Base-by-base conservation (phyloP, 371 early-diverging fungal species). In the Mucor saturninus region DNA sequence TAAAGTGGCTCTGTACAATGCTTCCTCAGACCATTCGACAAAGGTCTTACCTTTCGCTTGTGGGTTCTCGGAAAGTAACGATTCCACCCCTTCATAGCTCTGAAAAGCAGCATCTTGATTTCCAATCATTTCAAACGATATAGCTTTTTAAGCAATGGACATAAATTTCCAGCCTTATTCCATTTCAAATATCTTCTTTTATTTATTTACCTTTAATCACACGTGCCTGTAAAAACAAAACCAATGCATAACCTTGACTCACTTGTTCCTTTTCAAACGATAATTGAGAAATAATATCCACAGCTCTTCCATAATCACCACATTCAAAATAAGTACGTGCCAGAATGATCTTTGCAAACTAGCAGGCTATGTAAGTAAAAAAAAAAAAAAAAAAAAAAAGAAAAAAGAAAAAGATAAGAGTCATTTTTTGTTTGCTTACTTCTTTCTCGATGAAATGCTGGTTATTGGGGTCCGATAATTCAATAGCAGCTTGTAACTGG, bases 1-100 rank as follows among this genome's bases (percentile, higher is more conserved):
- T 49, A 90, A 65, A 1, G 84, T 71, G 0, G 82, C 84, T 38
- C 90, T 82, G 62, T 91, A 92, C 53, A 92, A 73, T 7, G 89
- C 87, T 54, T 86, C 84, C 59, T 92, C 91, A 8, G 84, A 70
- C 91, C 92, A 91, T 51, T 86, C 80, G 13, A 74, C 65, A 54
- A 87, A 68, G 56, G 86, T 82, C 21, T 78, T 82, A 29, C 75
- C 58, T 59, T 70, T 73, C 30, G 72, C 73, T 31, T 54, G 51
- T 42, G 81, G 60, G 35, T 73, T 59, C 50, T 77, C 70, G 11
- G 68, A 65, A 13, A 87, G 59, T 28, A 83, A 65, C 5, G 48
- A 13, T 4, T 76, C 67, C 11, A 83, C 81, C 26, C 75, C 75
- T 40, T 81, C 80, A 59, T 91, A 90, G 3, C 67, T 72, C 3